Evolutionary conservation across 1,139 yeast species (phyloP), one percentile per base, ranked within the genome.

Genomic region (Geotrichum bryndzae): DNA sequence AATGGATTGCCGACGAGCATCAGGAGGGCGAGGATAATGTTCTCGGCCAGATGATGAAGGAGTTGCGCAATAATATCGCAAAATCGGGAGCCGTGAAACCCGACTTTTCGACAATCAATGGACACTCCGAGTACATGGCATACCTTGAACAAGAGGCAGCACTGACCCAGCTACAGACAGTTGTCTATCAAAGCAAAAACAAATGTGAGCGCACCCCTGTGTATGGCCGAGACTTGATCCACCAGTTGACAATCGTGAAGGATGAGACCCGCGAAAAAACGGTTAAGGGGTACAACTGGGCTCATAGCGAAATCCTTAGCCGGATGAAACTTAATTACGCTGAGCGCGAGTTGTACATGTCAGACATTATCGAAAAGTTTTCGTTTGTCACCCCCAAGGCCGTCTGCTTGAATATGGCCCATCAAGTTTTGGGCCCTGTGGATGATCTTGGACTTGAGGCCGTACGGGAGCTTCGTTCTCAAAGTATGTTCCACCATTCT

Each of bases 341-440:
- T 0, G 75, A 78, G 31, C 75, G 89, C 50, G 82, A 80, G 2
- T 75, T 72, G 15, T 61, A 62, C 0, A 75, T 83, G 83, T 67
- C 74, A 15, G 86, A 84, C 41, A 74, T 79, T 0, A 81, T 94
- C 63, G 91, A 90, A 53, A 84, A 87, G 66, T 95, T 80, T 73
- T 89, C 96, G 0, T 95, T 90, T 66, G 82, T 94, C 2, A 94
- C 99, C 0, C 99, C 99, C 0, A 78, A 86, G 2, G 96, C 84
- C 1, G 95, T 92, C 3, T 83, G 91, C 0, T 77, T 89, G 63
- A 95, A 92, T 71, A 80, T 88, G 82, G 82, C 87, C 51, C 84
- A 84, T 58, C 77, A 84, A 63, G 66, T 82, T 4, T 66, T 74
- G 4, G 81, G 87, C 27, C 81, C 86, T 33, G 54, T 81, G 23